A percentile compares a stretch with the other conserved stretches of the same genome.
phyloP scores from a whole-genome alignment of 257 asterid species.

The Sherardia arvensis region DNA sequence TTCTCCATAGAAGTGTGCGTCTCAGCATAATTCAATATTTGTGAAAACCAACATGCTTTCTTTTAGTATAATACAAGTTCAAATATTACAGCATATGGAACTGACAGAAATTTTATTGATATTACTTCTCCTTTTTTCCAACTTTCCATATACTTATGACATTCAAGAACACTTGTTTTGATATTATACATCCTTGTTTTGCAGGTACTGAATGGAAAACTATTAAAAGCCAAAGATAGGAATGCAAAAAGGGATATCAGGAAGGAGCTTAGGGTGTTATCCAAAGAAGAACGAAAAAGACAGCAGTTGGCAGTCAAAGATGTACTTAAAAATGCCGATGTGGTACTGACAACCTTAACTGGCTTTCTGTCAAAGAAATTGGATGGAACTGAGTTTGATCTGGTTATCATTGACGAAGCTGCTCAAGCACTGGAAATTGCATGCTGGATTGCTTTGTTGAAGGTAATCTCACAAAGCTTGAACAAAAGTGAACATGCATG shows the following conservation, averaged over 20 bases:
- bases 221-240: slow-evolving; percentile 82
- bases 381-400: slow-evolving; percentile 66
- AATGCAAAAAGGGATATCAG: slow-evolving; percentile 77
- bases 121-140: neutral
- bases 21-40: neutral
- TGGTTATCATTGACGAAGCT: slow-evolving; percentile 95
- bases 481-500: neutral
- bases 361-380: slow-evolving; percentile 72
- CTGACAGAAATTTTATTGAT: neutral
- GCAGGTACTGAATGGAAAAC: slow-evolving; percentile 77
- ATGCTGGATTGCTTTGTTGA: slow-evolving; percentile 95
- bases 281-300: slow-evolving; percentile 92
- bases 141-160: too few species aligned
- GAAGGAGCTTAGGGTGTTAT: slow-evolving; percentile 75
- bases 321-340: slow-evolving; percentile 78
- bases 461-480: slow-evolving; percentile 35
- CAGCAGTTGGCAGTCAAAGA: slow-evolving; percentile 97
- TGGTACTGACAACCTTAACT: slow-evolving; percentile 82
- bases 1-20: neutral
- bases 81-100: neutral
- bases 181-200: too few species aligned
- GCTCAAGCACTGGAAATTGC: slow-evolving; percentile 98
- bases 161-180: neutral
- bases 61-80: neutral
- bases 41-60: neutral